Evolutionary conservation across 2,329 filamentous ascomycete genomes (phyloP).

Genomic region (Paraphoma chrysanthemicola): DNA sequence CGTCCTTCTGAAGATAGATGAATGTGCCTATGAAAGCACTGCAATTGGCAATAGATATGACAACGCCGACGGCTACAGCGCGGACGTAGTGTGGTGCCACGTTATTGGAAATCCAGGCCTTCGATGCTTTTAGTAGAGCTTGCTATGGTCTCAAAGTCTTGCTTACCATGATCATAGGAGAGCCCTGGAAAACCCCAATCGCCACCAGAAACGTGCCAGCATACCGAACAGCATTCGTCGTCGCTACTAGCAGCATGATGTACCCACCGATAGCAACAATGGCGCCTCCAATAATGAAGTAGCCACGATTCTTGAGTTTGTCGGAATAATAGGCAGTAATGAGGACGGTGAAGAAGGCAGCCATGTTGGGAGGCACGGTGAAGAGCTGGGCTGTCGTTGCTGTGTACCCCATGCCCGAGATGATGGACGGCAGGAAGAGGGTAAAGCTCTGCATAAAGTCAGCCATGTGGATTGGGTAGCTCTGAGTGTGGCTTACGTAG

Average conservation of each 20-base stretch:
- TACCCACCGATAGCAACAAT: constrained; percentile 56
- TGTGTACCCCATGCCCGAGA: constrained; percentile 47
- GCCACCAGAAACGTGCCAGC: constrained; percentile 50
- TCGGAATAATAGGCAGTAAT: constrained; percentile 56
- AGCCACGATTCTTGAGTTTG: constrained; percentile 42
- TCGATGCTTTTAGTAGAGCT: constrained; percentile 1
- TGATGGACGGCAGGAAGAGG: constrained; percentile 50
- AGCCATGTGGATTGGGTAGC: background rate
- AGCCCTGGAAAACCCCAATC: constrained; percentile 51
- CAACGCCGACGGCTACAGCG: constrained; percentile 59
- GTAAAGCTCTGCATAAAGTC: constrained; percentile 35
- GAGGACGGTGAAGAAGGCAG: constrained; percentile 45
- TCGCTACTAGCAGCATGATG: constrained; percentile 59
- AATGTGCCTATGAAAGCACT: constrained; percentile 60
- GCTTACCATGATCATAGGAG: constrained; percentile 43
- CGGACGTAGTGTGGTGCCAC: constrained; percentile 64
- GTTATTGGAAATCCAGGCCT: constrained; percentile 54
- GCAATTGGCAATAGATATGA: constrained; percentile 55
- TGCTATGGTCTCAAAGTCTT: background rate
- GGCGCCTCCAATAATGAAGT: constrained; percentile 60
- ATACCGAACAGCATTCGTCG: constrained; percentile 46
- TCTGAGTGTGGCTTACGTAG: constrained; percentile 33
- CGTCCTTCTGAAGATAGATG: constrained; percentile 57
- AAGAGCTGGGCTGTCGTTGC: constrained; percentile 49
- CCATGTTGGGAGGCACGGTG: constrained; percentile 54